Conservation (phyloP, 1,284 basidiomycete species). For the Rugosomyces carneus region DNA sequence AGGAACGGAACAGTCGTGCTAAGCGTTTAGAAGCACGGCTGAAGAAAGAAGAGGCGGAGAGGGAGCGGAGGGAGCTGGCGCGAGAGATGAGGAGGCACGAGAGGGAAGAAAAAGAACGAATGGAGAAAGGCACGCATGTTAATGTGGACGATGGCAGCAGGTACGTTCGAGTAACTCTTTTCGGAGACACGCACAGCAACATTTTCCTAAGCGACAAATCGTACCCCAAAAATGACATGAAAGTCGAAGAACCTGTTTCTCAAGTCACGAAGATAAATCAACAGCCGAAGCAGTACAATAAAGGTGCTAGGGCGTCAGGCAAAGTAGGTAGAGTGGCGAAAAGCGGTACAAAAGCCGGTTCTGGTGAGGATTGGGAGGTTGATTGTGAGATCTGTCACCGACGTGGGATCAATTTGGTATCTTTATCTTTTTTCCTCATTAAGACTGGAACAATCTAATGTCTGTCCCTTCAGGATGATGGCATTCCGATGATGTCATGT, state of each 20-base stretch:
- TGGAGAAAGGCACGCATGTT: not conserved
- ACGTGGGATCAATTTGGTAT: slow-evolving; percentile 63
- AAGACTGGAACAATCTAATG: not conserved
- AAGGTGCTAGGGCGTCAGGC: not conserved
- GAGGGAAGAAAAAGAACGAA: slow-evolving; percentile 28
- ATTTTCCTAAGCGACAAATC: not conserved
- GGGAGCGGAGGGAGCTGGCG: slow-evolving; percentile 44
- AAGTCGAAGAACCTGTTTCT: not conserved
- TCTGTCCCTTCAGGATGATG: slow-evolving; percentile 60
- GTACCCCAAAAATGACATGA: not conserved
- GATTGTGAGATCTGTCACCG: slow-evolving; percentile 79
- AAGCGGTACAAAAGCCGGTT: slow-evolving; percentile 36
- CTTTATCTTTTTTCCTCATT: slow-evolving; percentile 3
- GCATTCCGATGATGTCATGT: slow-evolving; percentile 71
- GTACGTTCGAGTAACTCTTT: too few species aligned
- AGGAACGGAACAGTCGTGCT: slow-evolving; percentile 59
- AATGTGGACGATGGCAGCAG: not conserved
- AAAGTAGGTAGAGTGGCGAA: not conserved
- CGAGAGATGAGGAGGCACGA: slow-evolving; percentile 32
- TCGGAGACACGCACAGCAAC: too few species aligned
- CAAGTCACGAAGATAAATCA: not conserved
- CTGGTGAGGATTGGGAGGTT: slow-evolving; percentile 70
- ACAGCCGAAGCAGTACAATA: slow-evolving; percentile 7
- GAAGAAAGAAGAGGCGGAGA: slow-evolving; percentile 59
- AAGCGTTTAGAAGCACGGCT: slow-evolving; percentile 56